Base-by-base conservation (phyloP, 2,329 filamentous ascomycete genomes). In the Nemania sp. region DNA sequence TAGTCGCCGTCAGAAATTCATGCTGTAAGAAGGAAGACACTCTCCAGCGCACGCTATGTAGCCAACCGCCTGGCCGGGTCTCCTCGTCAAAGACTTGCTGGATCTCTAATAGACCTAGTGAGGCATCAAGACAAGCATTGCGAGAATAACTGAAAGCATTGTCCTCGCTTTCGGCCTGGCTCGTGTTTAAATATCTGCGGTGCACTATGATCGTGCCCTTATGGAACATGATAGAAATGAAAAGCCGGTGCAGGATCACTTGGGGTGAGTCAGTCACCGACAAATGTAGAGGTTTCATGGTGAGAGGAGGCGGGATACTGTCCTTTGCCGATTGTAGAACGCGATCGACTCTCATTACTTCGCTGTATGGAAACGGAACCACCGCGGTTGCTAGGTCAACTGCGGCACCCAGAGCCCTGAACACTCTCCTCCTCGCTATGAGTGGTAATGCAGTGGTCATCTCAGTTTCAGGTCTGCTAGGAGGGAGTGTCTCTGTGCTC, bases 371-470 rank as follows among this genome's bases (percentile, higher is more conserved):
- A 34, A 11, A 39, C 11, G 45, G 31, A 12, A 34, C 33, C 6
- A 49, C 39, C 6, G 45, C 39, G 15, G 51, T 45, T 14, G 51
- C 44, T 5, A 54, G 24, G 22, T 54, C 51, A 14, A 54, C 20
- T 2, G 45, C 51, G 22, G 33, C 45, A 12, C 51, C 51, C 9
- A 53, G 11, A 20, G 50, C 50, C 24, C 12, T 48, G n/a, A 53
- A 43, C 11, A 81, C 66, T 6, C 75, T 73, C 14, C 75, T 73
- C 58, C 80, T 79, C 28, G 76, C 75, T 55, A 81, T 80, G 61
- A 81, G 72, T 56, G 79, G 81, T 3, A 77, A 70, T 42, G 75
- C 74, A 0, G 78, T 75, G 0, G 80, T 82, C 3, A 73, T 71
- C 54, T 82, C 79, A 7, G 71, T 74, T 15, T 75, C 67, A 0